A percentile compares a stretch with the other conserved stretches of the same genome.
Conservation (phyloP, 2,329 filamentous ascomycete species). For the Stagonosporopsis cucurbitacearum region DNA sequence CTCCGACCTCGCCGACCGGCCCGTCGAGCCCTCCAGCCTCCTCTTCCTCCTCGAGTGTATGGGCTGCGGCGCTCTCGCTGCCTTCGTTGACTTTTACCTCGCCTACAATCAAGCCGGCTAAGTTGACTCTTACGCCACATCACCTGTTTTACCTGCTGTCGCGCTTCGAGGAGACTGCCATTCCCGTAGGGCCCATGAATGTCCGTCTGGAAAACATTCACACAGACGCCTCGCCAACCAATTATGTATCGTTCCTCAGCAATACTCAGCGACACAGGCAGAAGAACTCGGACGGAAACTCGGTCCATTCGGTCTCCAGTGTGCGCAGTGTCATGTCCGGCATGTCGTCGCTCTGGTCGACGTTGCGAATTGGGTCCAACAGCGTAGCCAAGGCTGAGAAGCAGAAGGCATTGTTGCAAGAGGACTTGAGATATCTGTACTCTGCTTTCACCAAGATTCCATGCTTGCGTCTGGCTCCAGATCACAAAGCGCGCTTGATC, state of each 20-base stretch:
- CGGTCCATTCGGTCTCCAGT: constrained; percentile 94
- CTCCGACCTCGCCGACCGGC: constrained; percentile 48
- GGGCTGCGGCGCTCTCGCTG: constrained; percentile 86
- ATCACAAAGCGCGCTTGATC: constrained; percentile 89
- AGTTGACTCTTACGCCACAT: constrained; percentile 90
- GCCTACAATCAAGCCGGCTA: constrained; percentile 84
- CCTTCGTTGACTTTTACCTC: constrained; percentile 85
- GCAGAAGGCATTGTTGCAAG: constrained; percentile 82
- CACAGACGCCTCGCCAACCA: constrained; percentile 81
- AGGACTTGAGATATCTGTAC: constrained; percentile 94
- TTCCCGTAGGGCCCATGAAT: constrained; percentile 94
- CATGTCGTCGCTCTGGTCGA: constrained; percentile 93
- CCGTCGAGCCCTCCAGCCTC: constrained; percentile 58
- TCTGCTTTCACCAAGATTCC: constrained; percentile 99
- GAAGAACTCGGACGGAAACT: constrained; percentile 81
- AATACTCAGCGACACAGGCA: constrained; percentile 82
- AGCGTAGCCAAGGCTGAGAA: constrained; percentile 84
- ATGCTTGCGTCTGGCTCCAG: constrained; percentile 85
- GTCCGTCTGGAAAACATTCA: constrained; percentile 94
- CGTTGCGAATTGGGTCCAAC: constrained; percentile 82
- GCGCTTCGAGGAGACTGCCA: constrained; percentile 89
- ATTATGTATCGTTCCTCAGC: constrained; percentile 94
- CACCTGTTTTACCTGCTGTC: constrained; percentile 97
- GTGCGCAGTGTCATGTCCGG: constrained; percentile 97
- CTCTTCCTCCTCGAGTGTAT: constrained; percentile 70